Percentiles rank a stretch among this genome's conserved stretches.
phyloP scores from a whole-genome alignment of 192 early-diverging fungal species.

The Gryganskiella cystojenkinii region DNA sequence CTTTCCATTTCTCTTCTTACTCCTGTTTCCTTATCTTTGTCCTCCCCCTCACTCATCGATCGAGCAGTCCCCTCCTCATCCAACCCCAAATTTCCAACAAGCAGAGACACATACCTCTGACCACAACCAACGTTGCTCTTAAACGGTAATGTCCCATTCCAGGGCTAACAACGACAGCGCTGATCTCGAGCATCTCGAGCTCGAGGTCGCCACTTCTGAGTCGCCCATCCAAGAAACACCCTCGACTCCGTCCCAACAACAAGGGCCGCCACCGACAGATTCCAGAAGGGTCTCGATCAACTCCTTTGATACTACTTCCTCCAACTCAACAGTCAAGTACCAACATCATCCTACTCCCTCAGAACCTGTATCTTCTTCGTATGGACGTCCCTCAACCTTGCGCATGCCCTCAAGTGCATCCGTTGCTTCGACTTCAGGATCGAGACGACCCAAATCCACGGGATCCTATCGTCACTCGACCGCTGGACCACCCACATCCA shows the following conservation, averaged over 20 bases:
- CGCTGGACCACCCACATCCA: conserved; percentile 13
- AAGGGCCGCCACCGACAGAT: too few relatives aligned
- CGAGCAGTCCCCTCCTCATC: background rate
- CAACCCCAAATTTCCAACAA: background rate
- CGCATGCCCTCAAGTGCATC: conserved; percentile 16
- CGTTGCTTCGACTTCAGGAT: conserved; percentile 3
- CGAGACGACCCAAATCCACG: conserved; percentile 28
- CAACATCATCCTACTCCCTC: conserved; percentile 8
- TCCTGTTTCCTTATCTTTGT: background rate
- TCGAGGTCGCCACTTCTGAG: conserved; percentile 20
- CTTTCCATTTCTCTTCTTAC: background rate
- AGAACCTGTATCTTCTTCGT: conserved; percentile 18
- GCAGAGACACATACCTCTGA: background rate
- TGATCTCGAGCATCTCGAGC: conserved; percentile 47
- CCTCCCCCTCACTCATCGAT: background rate
- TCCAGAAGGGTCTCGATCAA: conserved; percentile 38
- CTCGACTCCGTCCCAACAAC: background rate
- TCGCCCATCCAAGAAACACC: conserved; percentile 2
- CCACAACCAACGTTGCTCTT: too few relatives aligned
- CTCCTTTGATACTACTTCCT: conserved; percentile 29
- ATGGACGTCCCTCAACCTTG: conserved; percentile 1
- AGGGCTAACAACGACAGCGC: conserved; percentile 47
- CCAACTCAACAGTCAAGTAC: conserved; percentile 43
- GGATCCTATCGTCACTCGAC: conserved; percentile 35
- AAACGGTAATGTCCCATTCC: conserved; percentile 36